Conservation (phyloP, 768 basidiomycete species). For the Roridomyces roridus region DNA sequence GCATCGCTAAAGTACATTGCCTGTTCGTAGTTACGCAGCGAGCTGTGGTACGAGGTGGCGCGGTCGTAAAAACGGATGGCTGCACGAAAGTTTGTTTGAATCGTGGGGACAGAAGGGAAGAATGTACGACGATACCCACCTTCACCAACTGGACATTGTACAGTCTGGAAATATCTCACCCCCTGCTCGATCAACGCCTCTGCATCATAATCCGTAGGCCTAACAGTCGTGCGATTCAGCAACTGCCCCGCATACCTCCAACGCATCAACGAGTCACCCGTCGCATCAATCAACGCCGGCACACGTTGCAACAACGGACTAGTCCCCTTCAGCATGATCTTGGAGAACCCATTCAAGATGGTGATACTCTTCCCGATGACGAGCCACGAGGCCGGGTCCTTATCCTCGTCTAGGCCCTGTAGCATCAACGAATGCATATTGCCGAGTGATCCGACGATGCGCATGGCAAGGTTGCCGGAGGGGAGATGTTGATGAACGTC, state of each 20-base stretch:
- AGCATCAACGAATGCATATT: neutral
- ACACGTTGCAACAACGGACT: neutral
- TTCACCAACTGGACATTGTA: slow-evolving; percentile 3
- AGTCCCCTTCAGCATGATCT: slow-evolving; percentile 5
- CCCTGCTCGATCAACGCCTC: slow-evolving; percentile 1
- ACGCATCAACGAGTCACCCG: neutral
- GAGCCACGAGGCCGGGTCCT: neutral
- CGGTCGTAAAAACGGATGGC: neutral
- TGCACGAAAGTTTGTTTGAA: neutral
- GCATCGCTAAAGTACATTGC: no score
- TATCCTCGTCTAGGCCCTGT: neutral
- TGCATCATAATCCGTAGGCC: neutral
- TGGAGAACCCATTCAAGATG: neutral
- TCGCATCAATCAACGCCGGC: neutral
- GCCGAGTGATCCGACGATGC: neutral
- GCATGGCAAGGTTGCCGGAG: neutral
- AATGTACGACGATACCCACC: neutral
- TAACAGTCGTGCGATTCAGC: neutral
- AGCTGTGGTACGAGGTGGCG: no score
- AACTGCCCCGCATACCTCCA: neutral
- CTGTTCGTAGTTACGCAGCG: no score
- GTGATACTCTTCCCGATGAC: slow-evolving; percentile 4
- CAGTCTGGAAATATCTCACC: slow-evolving; percentile 1
- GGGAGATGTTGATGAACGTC: neutral
- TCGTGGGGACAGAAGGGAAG: neutral